Percentiles rank a stretch among this genome's conserved stretches.
Conservation (phyloP, 495 filamentous ascomycete species). For the Xylaria telfairii region DNA sequence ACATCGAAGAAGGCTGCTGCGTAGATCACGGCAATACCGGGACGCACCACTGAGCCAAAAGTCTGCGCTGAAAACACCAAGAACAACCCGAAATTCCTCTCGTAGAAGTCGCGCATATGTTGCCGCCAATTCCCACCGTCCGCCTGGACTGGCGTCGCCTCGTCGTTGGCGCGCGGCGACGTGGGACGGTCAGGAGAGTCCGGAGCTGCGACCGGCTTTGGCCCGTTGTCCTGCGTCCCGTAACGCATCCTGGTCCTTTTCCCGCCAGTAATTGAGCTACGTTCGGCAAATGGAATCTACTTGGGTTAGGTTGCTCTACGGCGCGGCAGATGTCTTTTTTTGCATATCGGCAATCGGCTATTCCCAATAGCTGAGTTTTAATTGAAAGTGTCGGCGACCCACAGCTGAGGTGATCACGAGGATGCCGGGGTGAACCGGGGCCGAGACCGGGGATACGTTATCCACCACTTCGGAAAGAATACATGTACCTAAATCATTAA, state of each 20-base stretch:
- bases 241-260: background rate
- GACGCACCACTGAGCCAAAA: slow-evolving; percentile 64
- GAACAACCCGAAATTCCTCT: slow-evolving; percentile 68
- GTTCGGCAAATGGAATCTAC: background rate
- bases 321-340: too few species aligned
- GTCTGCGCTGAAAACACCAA: slow-evolving; percentile 75
- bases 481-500: background rate
- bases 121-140: background rate
- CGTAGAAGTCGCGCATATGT: slow-evolving; percentile 26
- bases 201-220: slow-evolving; percentile 4
- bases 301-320: background rate
- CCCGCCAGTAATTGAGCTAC: background rate
- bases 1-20: background rate
- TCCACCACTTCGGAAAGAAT: background rate
- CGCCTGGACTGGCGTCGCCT: background rate
- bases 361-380: too few species aligned
- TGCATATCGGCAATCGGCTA: too few species aligned
- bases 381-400: background rate
- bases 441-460: slow-evolving; percentile 8
- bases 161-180: background rate
- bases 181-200: background rate
- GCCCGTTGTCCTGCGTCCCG: background rate
- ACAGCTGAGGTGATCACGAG: slow-evolving; percentile 12
- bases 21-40: background rate
- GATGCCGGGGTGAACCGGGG: background rate